phyloP scores from a whole-genome alignment of 2,329 filamentous ascomycete genomes.

The Fusarium piperis region DNA sequence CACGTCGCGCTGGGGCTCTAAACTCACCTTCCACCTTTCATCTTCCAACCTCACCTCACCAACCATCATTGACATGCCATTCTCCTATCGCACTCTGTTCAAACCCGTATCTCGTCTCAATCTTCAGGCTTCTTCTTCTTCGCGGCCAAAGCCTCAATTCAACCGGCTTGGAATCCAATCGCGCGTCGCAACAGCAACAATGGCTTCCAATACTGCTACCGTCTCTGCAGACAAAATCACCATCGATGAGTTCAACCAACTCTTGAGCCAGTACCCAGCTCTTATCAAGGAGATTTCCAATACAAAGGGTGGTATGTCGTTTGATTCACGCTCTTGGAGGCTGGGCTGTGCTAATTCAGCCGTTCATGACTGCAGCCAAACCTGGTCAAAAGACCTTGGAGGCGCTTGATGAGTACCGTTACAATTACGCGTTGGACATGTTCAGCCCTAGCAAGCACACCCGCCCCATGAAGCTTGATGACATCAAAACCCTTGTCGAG shows the following conservation, averaged over 20 bases:
- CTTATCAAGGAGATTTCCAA: slow-evolving; percentile 56
- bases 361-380: slow-evolving; percentile 51
- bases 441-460: slow-evolving; percentile 53
- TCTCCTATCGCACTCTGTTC: background rate
- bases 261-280: slow-evolving; percentile 52
- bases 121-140: background rate
- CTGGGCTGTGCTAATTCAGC: slow-evolving; percentile 2
- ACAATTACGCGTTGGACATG: slow-evolving; percentile 59
- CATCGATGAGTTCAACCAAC: slow-evolving; percentile 47
- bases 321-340: background rate
- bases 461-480: slow-evolving; percentile 61
- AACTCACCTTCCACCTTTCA: slow-evolving; percentile 12
- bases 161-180: background rate
- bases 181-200: slow-evolving; percentile 2
- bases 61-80: background rate
- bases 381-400: slow-evolving; percentile 60
- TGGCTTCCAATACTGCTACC: slow-evolving; percentile 23
- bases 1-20: slow-evolving; percentile 19
- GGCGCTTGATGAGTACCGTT: slow-evolving; percentile 70
- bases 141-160: background rate
- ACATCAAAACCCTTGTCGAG: slow-evolving; percentile 70
- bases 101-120: background rate
- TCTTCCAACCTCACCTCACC: background rate
- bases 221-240: slow-evolving; percentile 38
- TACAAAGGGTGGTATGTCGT: slow-evolving; percentile 54